Evolutionary conservation across 176 grass and related monocot genomes (phyloP), one percentile per base, ranked within the genome.

Genomic region (Typha latifolia): DNA sequence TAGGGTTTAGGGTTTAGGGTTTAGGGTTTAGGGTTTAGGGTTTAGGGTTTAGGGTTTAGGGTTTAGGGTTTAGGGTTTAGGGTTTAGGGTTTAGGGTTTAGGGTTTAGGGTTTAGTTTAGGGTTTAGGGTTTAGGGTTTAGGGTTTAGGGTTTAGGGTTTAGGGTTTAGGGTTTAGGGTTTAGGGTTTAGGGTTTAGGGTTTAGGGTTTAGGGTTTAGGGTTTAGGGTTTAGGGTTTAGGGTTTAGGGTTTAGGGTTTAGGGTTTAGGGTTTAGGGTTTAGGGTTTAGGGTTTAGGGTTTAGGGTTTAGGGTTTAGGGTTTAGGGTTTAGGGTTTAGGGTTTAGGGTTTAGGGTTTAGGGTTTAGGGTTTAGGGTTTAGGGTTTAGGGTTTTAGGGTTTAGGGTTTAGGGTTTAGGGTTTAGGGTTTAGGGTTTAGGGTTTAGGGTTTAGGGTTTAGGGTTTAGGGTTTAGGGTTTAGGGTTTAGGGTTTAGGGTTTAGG

Each of bases 41-140:
- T 66, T 66, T 37, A 34, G 64, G 32, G 47, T 67, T 67, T 20
- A 15, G 43, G 64, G n/a, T 67, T 67, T 48, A 34, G 64, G 63
- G 47, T 67, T 67, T 48, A 34, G 32, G 32, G 47, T 67, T 49
- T 48, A 34, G 64, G 64, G 47, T 67, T 67, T 48, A 34, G 64
- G 64, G 47, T 67, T 69, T 43, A 43, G 34, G 34, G 34, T 43
- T 43, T 43, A 43, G 34, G 34, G 34, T 43, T 43, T 43, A 43
- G 34, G 34, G 34, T 43, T 43, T 43, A 43, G 34, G 34, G 34
- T 43, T 43, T 43, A 9, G 71, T 18, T 62, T 74, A 48, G 32
- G 71, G 71, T 47, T 72, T 74, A 63, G 59, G 71, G 71, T 62
- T 74, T 74, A 73, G 70, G 70, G 70, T 73, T 73, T 71, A 73